Base-by-base conservation (phyloP, 139 green algal genomes). In the Picochlorum sp. region DNA sequence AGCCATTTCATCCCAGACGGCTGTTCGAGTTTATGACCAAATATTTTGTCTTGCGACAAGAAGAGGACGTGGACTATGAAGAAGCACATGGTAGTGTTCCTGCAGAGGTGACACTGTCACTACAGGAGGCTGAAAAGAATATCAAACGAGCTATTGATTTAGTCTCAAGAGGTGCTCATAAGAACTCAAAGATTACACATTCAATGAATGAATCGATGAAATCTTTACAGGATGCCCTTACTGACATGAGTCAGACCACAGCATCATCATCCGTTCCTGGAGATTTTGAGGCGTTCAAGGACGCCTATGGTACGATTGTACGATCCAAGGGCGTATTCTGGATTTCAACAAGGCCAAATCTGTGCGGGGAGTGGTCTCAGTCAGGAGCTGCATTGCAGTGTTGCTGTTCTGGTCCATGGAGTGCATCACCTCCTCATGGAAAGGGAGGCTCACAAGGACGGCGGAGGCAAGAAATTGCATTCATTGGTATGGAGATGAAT, bases 1-100 rank as follows among this genome's bases (percentile, higher is more conserved):
- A 64, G 44, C 83, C 85, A 60, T 95, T 95, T 73, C 87, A 95
- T 73, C 87, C 88, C n/a, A 47, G 23, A 3, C 61, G 82, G n/a
- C 65, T 95, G 28, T 69, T 84, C 59, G 62, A 62, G 8, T 82
- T 88, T 54, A 60, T 91, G 38, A 50, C 47, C 3, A 24, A 57
- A 2, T 57, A 83, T 69, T 74, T 63, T 37, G 11, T 67, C 47
- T 55, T 78, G 69, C 60, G 73, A 57, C 41, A 77, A 37, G 51
- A 51, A 8, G 70, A 67, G 59, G 65, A 41, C 34, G 13, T 15
- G 49, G 54, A 59, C 15, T 18, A 11, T 31, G 57, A 31, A 20
- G 57, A 45, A 21, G 41, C 52, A 2, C 15, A 63, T 41, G 4
- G 52, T 23, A 11, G 26, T n/a, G 28, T 20, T n/a, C 21, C 49